phyloP scores from a whole-genome alignment of 2,329 filamentous ascomycete species.

The Trichoderma pleuroti region DNA sequence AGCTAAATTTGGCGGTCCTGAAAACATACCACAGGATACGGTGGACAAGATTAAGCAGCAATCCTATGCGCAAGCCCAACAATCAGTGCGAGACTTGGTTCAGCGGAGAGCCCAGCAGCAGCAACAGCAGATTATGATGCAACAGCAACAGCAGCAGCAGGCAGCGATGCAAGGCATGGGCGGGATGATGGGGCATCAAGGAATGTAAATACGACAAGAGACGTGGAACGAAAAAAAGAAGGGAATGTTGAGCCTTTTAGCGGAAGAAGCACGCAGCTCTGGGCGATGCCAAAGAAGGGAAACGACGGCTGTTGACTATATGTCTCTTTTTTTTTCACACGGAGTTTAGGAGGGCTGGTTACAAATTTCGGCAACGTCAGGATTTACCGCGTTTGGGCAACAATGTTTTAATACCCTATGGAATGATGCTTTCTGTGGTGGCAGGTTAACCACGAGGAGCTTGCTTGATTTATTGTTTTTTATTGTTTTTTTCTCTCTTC shows the following conservation, averaged over 20 bases:
- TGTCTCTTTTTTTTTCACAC: not conserved
- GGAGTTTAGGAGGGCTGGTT: conserved; percentile 13
- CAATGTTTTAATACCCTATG: conserved; percentile 31
- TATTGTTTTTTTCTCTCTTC: not conserved
- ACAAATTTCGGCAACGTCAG: conserved; percentile 14
- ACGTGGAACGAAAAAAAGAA: not conserved
- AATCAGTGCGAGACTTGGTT: conserved; percentile 33
- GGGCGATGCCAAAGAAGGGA: not conserved
- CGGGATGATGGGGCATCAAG: conserved; percentile 51
- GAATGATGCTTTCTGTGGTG: conserved; percentile 26
- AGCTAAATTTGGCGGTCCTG: conserved; percentile 39
- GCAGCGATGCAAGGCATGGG: conserved; percentile 51
- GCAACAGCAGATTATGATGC: conserved; percentile 37
- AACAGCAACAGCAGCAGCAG: conserved; percentile 37
- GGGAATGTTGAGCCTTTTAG: conserved; percentile 18
- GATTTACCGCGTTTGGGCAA: conserved; percentile 23
- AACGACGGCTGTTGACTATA: not conserved
- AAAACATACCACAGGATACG: conserved; percentile 46
- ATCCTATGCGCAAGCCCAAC: conserved; percentile 40
- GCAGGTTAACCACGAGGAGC: conserved; percentile 18
- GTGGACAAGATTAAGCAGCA: conserved; percentile 43
- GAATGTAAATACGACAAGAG: conserved; percentile 35
- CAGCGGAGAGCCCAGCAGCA: conserved; percentile 36
- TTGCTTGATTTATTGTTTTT: conserved; percentile 14
- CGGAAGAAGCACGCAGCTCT: not conserved